Evolutionary conservation across 2,329 filamentous ascomycete species (phyloP).

Genomic region (Ampelomyces quisqualis): DNA sequence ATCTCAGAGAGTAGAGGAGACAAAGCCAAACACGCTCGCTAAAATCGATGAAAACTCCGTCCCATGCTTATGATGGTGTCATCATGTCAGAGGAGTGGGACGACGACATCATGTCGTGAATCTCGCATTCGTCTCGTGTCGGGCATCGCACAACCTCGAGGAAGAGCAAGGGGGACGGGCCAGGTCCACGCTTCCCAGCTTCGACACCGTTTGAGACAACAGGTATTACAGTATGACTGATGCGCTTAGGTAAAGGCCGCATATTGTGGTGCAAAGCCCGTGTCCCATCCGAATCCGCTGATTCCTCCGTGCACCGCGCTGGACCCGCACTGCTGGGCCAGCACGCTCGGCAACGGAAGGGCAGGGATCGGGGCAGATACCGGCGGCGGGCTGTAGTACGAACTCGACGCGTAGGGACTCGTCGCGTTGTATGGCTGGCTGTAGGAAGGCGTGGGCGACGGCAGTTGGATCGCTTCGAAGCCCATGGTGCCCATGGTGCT

Average conservation of each 20-base stretch:
- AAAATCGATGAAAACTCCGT: slow-evolving; percentile 56
- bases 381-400: slow-evolving; percentile 78
- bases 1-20: slow-evolving; percentile 42
- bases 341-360: slow-evolving; percentile 81
- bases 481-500: slow-evolving; percentile 61
- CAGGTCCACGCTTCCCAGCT: slow-evolving; percentile 46
- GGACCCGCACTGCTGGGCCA: slow-evolving; percentile 79
- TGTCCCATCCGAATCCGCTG: slow-evolving; percentile 80
- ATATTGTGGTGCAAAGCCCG: slow-evolving; percentile 72
- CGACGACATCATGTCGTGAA: slow-evolving; percentile 47
- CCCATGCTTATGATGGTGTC: slow-evolving; percentile 53
- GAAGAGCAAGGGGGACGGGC: slow-evolving; percentile 40
- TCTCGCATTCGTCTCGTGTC: slow-evolving; percentile 50
- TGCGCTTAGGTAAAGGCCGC: slow-evolving; percentile 74
- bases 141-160: slow-evolving; percentile 39
- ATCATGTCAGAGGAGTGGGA: slow-evolving; percentile 33
- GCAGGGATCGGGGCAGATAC: slow-evolving; percentile 72
- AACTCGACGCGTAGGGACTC: slow-evolving; percentile 60
- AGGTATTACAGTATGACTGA: slow-evolving; percentile 25
- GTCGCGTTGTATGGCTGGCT: slow-evolving; percentile 60
- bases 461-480: slow-evolving; percentile 69
- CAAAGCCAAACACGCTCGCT: slow-evolving; percentile 39
- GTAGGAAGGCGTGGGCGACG: slow-evolving; percentile 77
- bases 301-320: slow-evolving; percentile 63
- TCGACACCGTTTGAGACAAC: slow-evolving; percentile 24